Evolutionary conservation across 306 rosid species (phyloP).

Genomic region (Vachellia collinsii): DNA sequence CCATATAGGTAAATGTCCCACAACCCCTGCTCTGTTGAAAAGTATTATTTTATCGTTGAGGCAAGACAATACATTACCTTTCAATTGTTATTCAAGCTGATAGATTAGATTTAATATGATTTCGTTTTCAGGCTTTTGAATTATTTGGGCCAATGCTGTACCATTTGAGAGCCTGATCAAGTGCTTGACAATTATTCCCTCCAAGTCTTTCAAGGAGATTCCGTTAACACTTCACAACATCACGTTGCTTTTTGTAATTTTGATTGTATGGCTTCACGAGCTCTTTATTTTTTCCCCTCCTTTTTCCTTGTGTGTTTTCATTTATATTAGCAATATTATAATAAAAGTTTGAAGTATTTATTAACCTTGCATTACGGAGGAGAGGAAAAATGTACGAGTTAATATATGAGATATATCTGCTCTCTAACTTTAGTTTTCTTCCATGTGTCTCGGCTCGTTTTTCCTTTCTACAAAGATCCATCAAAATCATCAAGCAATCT

Average conservation of each 20-base stretch:
- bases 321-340: constrained; percentile 32
- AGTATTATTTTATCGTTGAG: constrained; percentile 20
- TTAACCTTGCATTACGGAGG: constrained; percentile 22
- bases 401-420: constrained; percentile 32
- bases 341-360: constrained; percentile 26
- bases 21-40: constrained; percentile 7
- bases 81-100: constrained; percentile 8
- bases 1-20: constrained; percentile 43
- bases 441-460: not conserved
- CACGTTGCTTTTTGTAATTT: constrained; percentile 40
- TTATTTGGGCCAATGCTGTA: constrained; percentile 41
- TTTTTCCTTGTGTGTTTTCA: constrained; percentile 17
- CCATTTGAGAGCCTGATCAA: constrained; percentile 31
- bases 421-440: not conserved
- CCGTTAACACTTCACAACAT: constrained; percentile 8
- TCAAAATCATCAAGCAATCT: too few relatives aligned
- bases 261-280: constrained; percentile 43
- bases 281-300: not conserved
- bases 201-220: constrained; percentile 33
- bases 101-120: constrained; percentile 20
- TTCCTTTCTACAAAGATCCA: not conserved
- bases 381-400: constrained; percentile 41
- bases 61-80: constrained; percentile 24
- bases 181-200: constrained; percentile 33
- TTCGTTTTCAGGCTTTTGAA: constrained; percentile 55